These are phyloP conservation scores for Paraurostyla sp. DNA, from an alignment of 73 alveolate genomes.

Conservation along the genomic window DNA sequence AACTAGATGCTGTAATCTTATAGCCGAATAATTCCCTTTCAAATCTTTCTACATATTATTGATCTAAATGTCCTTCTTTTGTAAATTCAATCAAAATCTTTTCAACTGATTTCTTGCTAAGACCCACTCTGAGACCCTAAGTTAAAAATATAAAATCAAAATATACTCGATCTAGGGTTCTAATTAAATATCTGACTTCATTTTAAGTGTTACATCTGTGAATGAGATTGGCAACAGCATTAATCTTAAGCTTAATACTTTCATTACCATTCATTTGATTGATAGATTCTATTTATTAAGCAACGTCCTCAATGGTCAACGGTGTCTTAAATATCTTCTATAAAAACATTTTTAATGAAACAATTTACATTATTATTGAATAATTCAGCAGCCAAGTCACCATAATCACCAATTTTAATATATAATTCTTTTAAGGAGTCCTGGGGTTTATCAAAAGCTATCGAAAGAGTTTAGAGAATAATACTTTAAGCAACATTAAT, in stretches of 20 bases:
- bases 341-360: background rate
- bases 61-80: background rate
- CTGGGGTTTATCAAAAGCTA: background rate
- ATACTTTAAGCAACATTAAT: background rate
- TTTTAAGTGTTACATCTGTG: background rate
- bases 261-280: background rate
- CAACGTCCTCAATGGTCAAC: too few species aligned
- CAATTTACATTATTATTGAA: background rate
- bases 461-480: background rate
- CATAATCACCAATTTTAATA: background rate
- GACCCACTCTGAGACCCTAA: slow-evolving; percentile 67
- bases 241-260: background rate
- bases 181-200: slow-evolving; percentile 24
- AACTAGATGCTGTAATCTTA: too few species aligned
- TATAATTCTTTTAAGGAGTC: background rate
- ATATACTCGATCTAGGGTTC: slow-evolving; percentile 1
- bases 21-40: slow-evolving; percentile 33
- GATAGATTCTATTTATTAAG: background rate
- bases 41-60: background rate
- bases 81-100: background rate
- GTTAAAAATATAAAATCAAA: background rate
- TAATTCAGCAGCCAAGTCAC: background rate
- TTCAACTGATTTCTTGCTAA: slow-evolving; percentile 54
- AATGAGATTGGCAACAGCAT: background rate
- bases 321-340: too few species aligned